Conservation (phyloP, 2,329 filamentous ascomycete species). For the Septoria linicola region DNA sequence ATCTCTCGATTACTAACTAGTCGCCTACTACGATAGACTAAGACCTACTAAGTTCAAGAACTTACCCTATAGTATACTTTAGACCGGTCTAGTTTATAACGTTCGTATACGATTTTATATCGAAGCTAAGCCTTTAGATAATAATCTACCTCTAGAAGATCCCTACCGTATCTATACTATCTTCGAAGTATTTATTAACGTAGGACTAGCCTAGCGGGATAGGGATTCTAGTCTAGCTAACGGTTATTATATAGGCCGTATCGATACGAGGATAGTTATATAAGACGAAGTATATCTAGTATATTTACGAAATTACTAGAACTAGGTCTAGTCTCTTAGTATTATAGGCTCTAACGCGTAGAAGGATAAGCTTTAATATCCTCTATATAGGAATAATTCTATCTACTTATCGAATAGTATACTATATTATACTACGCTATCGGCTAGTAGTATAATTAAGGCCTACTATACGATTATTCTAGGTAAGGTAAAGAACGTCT, state of each 20-base stretch:
- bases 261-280: slow-evolving; percentile 74
- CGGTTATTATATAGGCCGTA: slow-evolving; percentile 62
- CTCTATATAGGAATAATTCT: slow-evolving; percentile 51
- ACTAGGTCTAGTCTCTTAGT: slow-evolving; percentile 67
- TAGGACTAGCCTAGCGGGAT: slow-evolving; percentile 59
- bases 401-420: slow-evolving; percentile 45
- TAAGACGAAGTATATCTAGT: slow-evolving; percentile 76
- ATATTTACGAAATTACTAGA: slow-evolving; percentile 73
- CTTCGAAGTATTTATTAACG: slow-evolving; percentile 80
- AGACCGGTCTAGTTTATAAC: slow-evolving; percentile 67
- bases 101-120: slow-evolving; percentile 93
- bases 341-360: slow-evolving; percentile 37
- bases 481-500: slow-evolving; percentile 85
- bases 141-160: slow-evolving; percentile 89
- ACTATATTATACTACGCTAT: slow-evolving; percentile 71
- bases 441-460: slow-evolving; percentile 91
- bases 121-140: slow-evolving; percentile 57
- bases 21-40: slow-evolving; percentile 29
- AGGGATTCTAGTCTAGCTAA: slow-evolving; percentile 48
- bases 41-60: slow-evolving; percentile 37
- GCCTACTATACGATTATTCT: slow-evolving; percentile 87
- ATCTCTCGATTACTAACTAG: slow-evolving; percentile 22
- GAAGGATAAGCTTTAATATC: slow-evolving; percentile 59
- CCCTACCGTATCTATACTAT: slow-evolving; percentile 90
- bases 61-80: slow-evolving; percentile 40